Evolutionary conservation across 129 eudicot species (phyloP), one percentile per base, ranked within the genome.

Genomic region (Ambrosia trifida): DNA sequence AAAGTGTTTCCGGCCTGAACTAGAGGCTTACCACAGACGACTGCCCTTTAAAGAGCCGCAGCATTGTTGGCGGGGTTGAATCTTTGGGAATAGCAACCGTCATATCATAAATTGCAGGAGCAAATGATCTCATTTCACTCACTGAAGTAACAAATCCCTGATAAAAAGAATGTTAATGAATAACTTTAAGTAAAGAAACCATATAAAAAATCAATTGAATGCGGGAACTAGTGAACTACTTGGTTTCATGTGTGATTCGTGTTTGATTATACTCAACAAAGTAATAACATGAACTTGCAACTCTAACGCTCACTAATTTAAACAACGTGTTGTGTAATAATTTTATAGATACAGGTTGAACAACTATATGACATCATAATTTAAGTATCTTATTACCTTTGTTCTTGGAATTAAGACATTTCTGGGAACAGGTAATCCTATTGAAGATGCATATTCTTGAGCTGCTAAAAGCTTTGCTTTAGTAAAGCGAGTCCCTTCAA

Each of bases 91-190:
- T 83, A 49, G 96, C 87, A 64, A 91, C 87, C 9, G 96, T 91
- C 49, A 86, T 84, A 75, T 91, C 97, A 69, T 80, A 80, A 69
- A 91, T 79, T 33, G 97, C 96, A 46, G 97, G 97, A 83, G 86
- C 93, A 84, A 91, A 91, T 57, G 96, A 73, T 68, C 97, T 94
- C 96, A 88, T 88, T 41, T 86, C 87, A 76, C 89, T 86, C 44
- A 91, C 96, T 61, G 97, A 88, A 57, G 97, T 78, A 62, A 91
- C 96, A 79, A 91, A 91, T 19, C 97, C 97, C 97, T 91, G 91
- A 47, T 12, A 70, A 35, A 50, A 59, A 59, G 32, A 59, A 76
- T 19, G 13, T 68, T 33, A 7, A 19, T 45, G n/a, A 12, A 52
- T 8, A 3, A 40, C 50, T 4, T 36, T 44, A 57, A 67, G 53